These are phyloP conservation scores for Metschnikowia cerradonensis DNA, from an alignment of 805 yeast genomes.

Conservation along the genomic window DNA sequence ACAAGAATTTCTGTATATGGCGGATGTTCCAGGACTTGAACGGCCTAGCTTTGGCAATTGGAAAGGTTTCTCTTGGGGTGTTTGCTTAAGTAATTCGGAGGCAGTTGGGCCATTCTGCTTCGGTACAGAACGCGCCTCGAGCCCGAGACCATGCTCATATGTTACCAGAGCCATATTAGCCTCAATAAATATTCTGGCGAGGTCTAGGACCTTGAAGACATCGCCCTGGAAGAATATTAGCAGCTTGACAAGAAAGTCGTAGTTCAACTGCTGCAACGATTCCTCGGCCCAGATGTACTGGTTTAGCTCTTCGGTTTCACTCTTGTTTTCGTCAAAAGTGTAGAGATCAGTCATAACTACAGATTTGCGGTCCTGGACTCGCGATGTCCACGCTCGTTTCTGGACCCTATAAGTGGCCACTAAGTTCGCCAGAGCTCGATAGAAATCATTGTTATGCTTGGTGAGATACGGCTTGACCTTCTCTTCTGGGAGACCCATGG, in stretches of 20 bases:
- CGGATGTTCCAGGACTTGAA: not conserved
- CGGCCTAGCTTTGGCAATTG: not conserved
- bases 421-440: constrained; percentile 35
- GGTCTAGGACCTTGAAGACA: constrained; percentile 30
- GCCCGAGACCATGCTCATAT: constrained; percentile 12
- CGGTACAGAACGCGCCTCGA: not conserved
- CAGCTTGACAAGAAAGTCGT: constrained; percentile 36
- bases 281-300: constrained; percentile 21
- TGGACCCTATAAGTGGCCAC: constrained; percentile 17
- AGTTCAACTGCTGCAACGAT: constrained; percentile 31
- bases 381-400: constrained; percentile 8
- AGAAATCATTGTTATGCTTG: constrained; percentile 23
- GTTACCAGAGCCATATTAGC: constrained; percentile 25
- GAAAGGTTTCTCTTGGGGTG: not conserved
- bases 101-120: not conserved
- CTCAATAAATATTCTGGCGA: constrained; percentile 33
- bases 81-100: constrained; percentile 2
- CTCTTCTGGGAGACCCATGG: constrained; percentile 4
- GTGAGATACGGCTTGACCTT: constrained; percentile 18
- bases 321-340: constrained; percentile 20
- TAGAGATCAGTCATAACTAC: constrained; percentile 6
- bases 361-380: constrained; percentile 9
- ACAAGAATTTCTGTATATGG: not conserved
- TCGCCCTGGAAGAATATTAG: constrained; percentile 45
- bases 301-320: constrained; percentile 8